A percentile compares a stretch with the other conserved stretches of the same genome.
phyloP scores from a whole-genome alignment of 176 grass and related monocot genomes.

The Paspalum vaginatum region DNA sequence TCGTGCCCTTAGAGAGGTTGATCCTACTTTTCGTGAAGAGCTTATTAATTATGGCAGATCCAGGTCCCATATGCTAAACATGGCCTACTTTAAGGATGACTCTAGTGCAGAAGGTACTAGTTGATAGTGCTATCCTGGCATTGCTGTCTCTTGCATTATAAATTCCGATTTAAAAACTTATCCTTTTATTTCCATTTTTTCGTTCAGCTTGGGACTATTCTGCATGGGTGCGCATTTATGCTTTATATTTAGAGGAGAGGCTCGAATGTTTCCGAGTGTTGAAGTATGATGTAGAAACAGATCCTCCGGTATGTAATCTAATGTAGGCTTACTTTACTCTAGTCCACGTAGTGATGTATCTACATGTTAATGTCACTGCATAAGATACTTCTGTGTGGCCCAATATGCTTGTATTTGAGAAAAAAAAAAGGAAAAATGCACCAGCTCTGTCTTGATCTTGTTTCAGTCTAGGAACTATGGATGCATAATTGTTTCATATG shows the following conservation, averaged over 20 bases:
- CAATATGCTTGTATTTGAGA: slow-evolving; percentile 4
- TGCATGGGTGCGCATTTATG: slow-evolving; percentile 93
- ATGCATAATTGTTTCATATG: slow-evolving; percentile 14
- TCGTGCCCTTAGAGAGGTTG: slow-evolving; percentile 88
- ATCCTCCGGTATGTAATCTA: slow-evolving; percentile 77
- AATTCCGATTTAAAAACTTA: slow-evolving; percentile 20
- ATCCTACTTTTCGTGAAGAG: slow-evolving; percentile 95
- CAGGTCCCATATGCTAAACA: slow-evolving; percentile 94
- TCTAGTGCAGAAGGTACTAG: slow-evolving; percentile 88
- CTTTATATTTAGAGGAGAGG: slow-evolving; percentile 95
- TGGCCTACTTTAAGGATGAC: slow-evolving; percentile 99
- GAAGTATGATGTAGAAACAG: slow-evolving; percentile 92
- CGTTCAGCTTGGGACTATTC: slow-evolving; percentile 98
- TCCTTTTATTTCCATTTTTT: slow-evolving; percentile 37
- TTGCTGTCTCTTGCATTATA: slow-evolving; percentile 30
- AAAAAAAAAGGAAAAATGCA: background rate
- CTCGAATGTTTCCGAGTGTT: slow-evolving; percentile 96
- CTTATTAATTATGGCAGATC: slow-evolving; percentile 98
- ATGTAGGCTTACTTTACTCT: background rate
- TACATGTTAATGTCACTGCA: background rate
- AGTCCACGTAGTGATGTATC: background rate
- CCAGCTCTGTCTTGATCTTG: background rate
- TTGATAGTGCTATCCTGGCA: slow-evolving; percentile 23
- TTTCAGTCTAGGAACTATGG: background rate
- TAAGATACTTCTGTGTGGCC: slow-evolving; percentile 10